Conservation (phyloP, 495 filamentous ascomycete genomes). For the Penicillium goetzii region DNA sequence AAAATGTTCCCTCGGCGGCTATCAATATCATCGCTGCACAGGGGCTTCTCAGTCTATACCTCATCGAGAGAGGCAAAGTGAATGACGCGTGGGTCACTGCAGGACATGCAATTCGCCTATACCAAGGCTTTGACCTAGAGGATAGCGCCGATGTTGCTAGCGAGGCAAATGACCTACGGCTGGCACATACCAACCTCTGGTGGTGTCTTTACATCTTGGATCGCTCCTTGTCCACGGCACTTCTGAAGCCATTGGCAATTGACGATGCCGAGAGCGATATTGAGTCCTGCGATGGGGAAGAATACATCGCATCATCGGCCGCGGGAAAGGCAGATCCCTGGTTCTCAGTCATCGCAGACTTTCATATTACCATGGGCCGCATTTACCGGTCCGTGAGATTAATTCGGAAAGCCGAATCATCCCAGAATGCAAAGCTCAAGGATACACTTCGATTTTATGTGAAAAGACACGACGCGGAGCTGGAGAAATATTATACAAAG, state of each 20-base stretch:
- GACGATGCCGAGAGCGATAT: slow-evolving; percentile 14
- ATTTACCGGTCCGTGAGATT: neutral
- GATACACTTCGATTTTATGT: neutral
- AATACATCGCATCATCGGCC: neutral
- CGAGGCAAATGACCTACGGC: neutral
- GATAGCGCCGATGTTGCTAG: neutral
- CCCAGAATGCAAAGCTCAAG: neutral
- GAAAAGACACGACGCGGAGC: neutral
- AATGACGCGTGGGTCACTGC: slow-evolving; percentile 27
- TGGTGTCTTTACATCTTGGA: slow-evolving; percentile 29
- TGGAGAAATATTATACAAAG: neutral
- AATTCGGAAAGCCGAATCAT: neutral
- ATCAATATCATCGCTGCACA: neutral
- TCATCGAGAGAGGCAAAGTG: slow-evolving; percentile 20
- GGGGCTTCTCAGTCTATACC: slow-evolving; percentile 15
- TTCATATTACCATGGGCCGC: neutral
- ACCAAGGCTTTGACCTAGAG: slow-evolving; percentile 23
- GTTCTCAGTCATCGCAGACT: neutral
- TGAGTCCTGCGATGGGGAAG: neutral
- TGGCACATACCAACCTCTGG: slow-evolving; percentile 20
- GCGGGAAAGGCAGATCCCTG: neutral
- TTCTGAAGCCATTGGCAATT: slow-evolving; percentile 24
- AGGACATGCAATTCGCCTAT: slow-evolving; percentile 26
- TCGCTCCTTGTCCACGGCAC: slow-evolving; percentile 22
- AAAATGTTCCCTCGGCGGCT: neutral